Base-by-base conservation (phyloP, 75 land plant species). In the Azolla pinnata region DNA sequence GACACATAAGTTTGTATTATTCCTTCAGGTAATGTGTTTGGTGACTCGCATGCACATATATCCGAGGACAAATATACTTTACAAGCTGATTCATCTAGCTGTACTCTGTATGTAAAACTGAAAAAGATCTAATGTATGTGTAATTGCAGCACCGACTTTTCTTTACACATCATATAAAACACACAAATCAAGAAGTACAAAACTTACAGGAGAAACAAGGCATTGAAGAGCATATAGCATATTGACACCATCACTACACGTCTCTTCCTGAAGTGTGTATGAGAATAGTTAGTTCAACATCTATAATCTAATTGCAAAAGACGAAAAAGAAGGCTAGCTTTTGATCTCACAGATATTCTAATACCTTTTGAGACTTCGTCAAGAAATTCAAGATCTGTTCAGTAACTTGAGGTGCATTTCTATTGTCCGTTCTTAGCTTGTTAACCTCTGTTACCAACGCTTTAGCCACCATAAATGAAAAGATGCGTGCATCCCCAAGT, bases 401-500 rank as follows among this genome's bases (percentile, higher is more conserved):
- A 50, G 64, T 75, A 63, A 72, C 66, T 64, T 90, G 74, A 46
- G 72, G 64, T 26, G 78, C 78, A 54, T 68, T 67, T 33, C 68
- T 71, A 58, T 70, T 77, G 31, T 72, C 32, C n/a, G 62, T 68
- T 60, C 76, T 91, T 50, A 95, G 61, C 68, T 86, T 95, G 62
- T 86, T 82, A 57, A 90, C 71, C 72, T 95, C 99, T 26, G 85
- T 81, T 12, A 89, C 90, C 69, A 95, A 87, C 34, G 99, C 96
- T 62, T 80, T 79, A 60, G 97, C 97, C 54, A 95, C 82, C 67
- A 90, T 97, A 77, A 95, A 95, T 44, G 91, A 81, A 67, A 95
- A 95, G 54, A 83, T 73, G 62, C 85, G 86, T 59, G 75, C 74
- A 71, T 95, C 99, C 46, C 83, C 91, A 58, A 90, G 75, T 91